Conservation (phyloP, 1,284 basidiomycete genomes). For the Trametes versicolor region DNA sequence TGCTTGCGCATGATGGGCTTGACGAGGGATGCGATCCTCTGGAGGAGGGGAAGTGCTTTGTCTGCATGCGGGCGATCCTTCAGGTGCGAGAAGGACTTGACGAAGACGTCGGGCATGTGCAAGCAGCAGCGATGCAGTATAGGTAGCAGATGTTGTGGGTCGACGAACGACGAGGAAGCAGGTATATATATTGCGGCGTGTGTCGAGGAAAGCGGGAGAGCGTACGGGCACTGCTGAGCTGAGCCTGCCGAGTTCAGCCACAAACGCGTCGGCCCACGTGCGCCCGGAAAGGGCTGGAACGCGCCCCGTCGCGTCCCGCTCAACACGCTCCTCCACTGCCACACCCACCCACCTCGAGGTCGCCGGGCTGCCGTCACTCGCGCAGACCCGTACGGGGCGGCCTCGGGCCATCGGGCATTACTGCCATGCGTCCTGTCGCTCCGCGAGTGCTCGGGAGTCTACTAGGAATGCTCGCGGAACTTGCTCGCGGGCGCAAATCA, state of each 20-base stretch:
- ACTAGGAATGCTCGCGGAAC: no score
- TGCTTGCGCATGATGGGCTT: constrained; percentile 92
- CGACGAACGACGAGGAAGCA: constrained; percentile 2
- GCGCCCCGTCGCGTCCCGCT: constrained; percentile 25
- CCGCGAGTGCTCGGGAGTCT: neutral
- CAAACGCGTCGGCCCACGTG: constrained; percentile 30
- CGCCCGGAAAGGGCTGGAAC: constrained; percentile 25
- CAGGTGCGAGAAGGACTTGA: constrained; percentile 74
- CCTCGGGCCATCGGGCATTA: neutral
- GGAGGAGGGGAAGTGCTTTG: constrained; percentile 70
- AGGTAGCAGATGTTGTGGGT: neutral
- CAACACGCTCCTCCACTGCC: constrained; percentile 9
- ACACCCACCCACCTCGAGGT: neutral
- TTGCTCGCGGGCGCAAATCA: no score
- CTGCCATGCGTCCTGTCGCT: neutral
- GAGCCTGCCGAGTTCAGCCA: constrained; percentile 21
- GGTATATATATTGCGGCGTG: constrained; percentile 16
- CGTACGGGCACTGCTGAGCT: neutral
- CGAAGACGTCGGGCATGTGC: constrained; percentile 58
- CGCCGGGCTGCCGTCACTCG: neutral
- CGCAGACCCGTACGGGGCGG: neutral
- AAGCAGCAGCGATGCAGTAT: neutral
- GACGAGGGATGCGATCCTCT: constrained; percentile 81
- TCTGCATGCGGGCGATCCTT: constrained; percentile 69
- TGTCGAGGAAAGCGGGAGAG: neutral